phyloP scores from a whole-genome alignment of 352 stramenopile genomes.

The Phytophthora cactorum region DNA sequence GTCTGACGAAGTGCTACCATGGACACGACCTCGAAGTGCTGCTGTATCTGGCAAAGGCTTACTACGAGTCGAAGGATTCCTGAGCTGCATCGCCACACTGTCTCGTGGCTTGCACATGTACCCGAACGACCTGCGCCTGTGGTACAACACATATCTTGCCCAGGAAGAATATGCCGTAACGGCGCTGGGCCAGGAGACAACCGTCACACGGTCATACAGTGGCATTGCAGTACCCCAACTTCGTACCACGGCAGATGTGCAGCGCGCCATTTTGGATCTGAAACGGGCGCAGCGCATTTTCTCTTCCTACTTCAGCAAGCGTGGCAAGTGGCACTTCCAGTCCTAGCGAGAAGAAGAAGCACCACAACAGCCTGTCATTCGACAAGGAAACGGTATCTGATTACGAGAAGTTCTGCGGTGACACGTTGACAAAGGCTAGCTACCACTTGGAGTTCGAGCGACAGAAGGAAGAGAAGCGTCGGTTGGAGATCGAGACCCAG shows the following conservation, averaged over 20 bases:
- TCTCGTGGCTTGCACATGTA: constrained; percentile 81
- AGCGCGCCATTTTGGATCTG: constrained; percentile 86
- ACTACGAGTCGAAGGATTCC: constrained; percentile 91
- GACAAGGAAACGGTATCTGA: constrained; percentile 90
- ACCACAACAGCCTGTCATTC: constrained; percentile 62
- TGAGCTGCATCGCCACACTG: constrained; percentile 86
- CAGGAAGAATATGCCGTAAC: constrained; percentile 90
- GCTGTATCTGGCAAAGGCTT: constrained; percentile 88
- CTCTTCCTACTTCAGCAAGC: constrained; percentile 73
- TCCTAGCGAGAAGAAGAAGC: constrained; percentile 64
- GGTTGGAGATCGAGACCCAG: constrained; percentile 81
- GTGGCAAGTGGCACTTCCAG: constrained; percentile 39
- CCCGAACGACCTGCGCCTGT: constrained; percentile 80
- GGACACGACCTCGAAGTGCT: constrained; percentile 84
- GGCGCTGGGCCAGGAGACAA: constrained; percentile 77
- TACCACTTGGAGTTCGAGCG: constrained; percentile 91
- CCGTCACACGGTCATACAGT: constrained; percentile 42
- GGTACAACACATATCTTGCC: constrained; percentile 87
- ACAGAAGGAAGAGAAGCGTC: constrained; percentile 87
- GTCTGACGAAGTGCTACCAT: constrained; percentile 90
- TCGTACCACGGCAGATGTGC: constrained; percentile 88
- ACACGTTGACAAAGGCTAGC: constrained; percentile 87
- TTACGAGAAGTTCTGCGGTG: constrained; percentile 87
- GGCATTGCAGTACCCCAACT: constrained; percentile 48
- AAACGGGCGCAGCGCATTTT: constrained; percentile 88